Evolutionary conservation across 2,329 filamentous ascomycete genomes (phyloP).

Genomic region (Decorospora gaudefroyi): DNA sequence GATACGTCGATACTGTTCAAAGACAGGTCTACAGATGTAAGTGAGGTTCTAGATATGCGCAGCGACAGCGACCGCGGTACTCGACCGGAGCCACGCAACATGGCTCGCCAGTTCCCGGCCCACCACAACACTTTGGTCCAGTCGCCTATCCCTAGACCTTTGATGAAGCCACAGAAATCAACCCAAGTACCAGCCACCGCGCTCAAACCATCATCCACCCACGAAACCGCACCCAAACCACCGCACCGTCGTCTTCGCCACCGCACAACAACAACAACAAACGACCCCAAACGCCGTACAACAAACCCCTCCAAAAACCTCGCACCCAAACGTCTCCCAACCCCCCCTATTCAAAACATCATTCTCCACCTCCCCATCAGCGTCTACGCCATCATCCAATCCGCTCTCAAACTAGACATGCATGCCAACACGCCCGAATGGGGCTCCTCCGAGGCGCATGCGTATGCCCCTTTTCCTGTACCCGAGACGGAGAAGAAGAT

Average conservation of each 20-base stretch:
- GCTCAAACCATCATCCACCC: not conserved
- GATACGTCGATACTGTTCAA: not conserved
- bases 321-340: conserved; percentile 44
- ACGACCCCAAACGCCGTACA: conserved; percentile 11
- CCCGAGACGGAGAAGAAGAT: conserved; percentile 9
- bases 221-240: not conserved
- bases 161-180: not conserved
- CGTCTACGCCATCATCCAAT: conserved; percentile 8
- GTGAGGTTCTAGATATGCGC: not conserved
- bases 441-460: conserved; percentile 15
- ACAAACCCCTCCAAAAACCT: conserved; percentile 15
- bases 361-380: conserved; percentile 6
- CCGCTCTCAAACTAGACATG: conserved; percentile 28
- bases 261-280: no score
- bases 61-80: not conserved
- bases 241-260: no score
- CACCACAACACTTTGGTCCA: no score
- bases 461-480: conserved; percentile 18
- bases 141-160: no score
- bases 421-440: conserved; percentile 26
- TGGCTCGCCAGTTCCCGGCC: not conserved
- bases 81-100: not conserved
- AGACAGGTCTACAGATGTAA: not conserved
- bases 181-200: not conserved
- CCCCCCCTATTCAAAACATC: conserved; percentile 46